Conservation (phyloP, 139 green algal species). For the Pseudopediastrum boryanum region DNA sequence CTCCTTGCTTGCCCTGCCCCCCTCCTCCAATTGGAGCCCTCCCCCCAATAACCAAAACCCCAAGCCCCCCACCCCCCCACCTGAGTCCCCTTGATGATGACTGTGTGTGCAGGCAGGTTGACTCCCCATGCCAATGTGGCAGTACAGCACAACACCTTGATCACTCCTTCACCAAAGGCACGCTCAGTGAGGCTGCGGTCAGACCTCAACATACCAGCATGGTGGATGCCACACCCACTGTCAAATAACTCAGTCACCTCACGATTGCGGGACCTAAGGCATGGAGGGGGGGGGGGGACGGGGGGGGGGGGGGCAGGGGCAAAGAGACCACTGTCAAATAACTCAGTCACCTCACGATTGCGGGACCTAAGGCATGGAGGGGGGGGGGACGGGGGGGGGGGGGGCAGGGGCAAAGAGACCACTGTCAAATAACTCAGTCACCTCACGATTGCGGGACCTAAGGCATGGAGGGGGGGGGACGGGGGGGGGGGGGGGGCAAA, state of each 20-base stretch:
- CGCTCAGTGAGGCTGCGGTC: conserved; percentile 92
- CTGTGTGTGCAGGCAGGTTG: conserved; percentile 96
- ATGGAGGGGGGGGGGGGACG: neutral
- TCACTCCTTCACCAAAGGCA: conserved; percentile 84
- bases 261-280: conserved; percentile 66
- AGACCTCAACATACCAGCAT: conserved; percentile 96
- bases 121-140: conserved; percentile 98
- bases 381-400: neutral
- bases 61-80: conserved; percentile 39
- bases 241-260: conserved; percentile 90
- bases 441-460: conserved; percentile 80
- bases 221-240: conserved; percentile 91
- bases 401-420: conserved; percentile 61
- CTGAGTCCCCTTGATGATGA: conserved; percentile 99
- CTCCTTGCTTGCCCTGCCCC: no score
- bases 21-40: no score
- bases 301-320: neutral
- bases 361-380: conserved; percentile 21
- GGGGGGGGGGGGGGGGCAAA: neutral
- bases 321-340: conserved; percentile 83
- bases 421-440: conserved; percentile 82
- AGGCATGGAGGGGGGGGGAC: neutral
- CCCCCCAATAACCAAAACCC: no score
- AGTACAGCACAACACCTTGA: conserved; percentile 96
- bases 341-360: conserved; percentile 89